These are phyloP conservation scores for Exophiala calicioides DNA, from an alignment of 2,329 filamentous ascomycete species.

Conservation along the genomic window DNA sequence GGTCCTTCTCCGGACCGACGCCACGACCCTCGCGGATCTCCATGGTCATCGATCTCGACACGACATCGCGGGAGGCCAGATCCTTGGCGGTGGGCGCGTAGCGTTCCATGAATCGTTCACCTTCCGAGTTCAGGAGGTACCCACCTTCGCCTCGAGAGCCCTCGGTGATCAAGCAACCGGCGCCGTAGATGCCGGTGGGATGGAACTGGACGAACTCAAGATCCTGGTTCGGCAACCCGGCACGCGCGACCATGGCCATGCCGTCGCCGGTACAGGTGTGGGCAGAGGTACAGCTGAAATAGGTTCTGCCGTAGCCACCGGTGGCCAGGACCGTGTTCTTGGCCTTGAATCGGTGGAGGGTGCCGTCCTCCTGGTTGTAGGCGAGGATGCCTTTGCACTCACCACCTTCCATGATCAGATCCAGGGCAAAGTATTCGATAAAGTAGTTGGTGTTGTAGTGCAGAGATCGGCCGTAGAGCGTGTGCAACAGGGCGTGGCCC, in stretches of 20 bases:
- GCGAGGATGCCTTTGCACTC: slow-evolving; percentile 95
- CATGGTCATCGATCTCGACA: slow-evolving; percentile 96
- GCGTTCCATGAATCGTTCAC: slow-evolving; percentile 98
- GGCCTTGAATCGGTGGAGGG: slow-evolving; percentile 92
- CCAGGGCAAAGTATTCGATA: slow-evolving; percentile 97
- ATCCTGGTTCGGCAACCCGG: slow-evolving; percentile 97
- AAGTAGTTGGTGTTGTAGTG: slow-evolving; percentile 99
- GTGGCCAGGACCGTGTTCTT: slow-evolving; percentile 97
- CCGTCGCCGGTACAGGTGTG: slow-evolving; percentile 99
- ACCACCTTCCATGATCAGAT: slow-evolving; percentile 96
- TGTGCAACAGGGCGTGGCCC: slow-evolving; percentile 95
- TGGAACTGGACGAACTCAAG: slow-evolving; percentile 99
- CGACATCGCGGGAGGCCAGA: slow-evolving; percentile 92
- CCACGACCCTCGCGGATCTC: slow-evolving; percentile 97
- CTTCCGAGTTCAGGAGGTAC: slow-evolving; percentile 95
- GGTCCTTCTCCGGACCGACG: slow-evolving; percentile 95
- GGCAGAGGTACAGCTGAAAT: slow-evolving; percentile 97
- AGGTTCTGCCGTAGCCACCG: slow-evolving; percentile 94
- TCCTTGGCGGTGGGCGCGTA: slow-evolving; percentile 98
- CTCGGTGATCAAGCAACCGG: slow-evolving; percentile 96
- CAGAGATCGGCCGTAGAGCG: slow-evolving; percentile 94
- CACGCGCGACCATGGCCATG: slow-evolving; percentile 98
- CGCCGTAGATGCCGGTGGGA: slow-evolving; percentile 97
- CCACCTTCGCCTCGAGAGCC: slow-evolving; percentile 97
- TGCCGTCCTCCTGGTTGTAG: slow-evolving; percentile 98